A percentile compares a stretch with the other conserved stretches of the same genome.
Evolutionary conservation across 257 asterid genomes (phyloP).

Genomic region (Capsicum chinense): DNA sequence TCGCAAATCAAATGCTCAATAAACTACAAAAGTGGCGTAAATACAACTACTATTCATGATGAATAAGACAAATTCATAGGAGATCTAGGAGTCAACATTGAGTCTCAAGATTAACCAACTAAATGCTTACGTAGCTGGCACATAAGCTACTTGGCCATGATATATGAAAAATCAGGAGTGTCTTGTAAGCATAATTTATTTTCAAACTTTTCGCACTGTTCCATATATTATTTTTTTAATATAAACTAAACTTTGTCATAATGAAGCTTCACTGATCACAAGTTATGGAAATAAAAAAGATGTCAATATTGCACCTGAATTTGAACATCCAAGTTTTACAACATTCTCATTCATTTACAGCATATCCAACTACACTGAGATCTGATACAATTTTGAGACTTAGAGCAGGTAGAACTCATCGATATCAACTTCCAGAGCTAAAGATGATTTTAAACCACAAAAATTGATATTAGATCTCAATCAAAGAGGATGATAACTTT

Average conservation of each 20-base stretch:
- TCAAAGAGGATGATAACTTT: constrained; percentile 1
- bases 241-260: not conserved
- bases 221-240: not conserved
- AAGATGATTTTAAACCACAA: not conserved
- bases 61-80: not conserved
- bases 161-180: constrained; percentile 4
- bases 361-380: constrained; percentile 9
- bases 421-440: not conserved
- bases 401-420: not conserved
- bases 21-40: not conserved
- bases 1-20: not conserved
- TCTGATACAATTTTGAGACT: constrained; percentile 21
- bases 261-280: constrained; percentile 24
- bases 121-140: not conserved
- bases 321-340: not conserved
- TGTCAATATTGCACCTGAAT: not conserved
- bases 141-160: not conserved
- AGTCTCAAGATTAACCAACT: not conserved
- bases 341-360: constrained; percentile 4
- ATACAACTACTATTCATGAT: not conserved
- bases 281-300: not conserved
- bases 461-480: not conserved
- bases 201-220: not conserved
- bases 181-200: not conserved
- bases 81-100: not conserved